Percentiles rank a stretch among this genome's conserved stretches.
Evolutionary conservation across 768 basidiomycete species (phyloP).

Genomic region (Tephrocybe sp.): DNA sequence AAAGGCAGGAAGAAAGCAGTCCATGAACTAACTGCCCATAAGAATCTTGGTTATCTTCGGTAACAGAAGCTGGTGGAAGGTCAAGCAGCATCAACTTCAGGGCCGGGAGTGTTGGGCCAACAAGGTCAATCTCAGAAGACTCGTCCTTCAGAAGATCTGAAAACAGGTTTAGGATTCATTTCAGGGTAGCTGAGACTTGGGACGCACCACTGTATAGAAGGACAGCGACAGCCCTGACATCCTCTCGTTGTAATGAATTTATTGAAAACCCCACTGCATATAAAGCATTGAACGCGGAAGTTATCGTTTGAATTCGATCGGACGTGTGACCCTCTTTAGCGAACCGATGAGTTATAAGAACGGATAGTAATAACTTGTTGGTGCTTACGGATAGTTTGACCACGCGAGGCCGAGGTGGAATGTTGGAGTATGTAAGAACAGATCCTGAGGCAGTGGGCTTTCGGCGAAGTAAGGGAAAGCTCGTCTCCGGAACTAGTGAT

Average conservation of each 20-base stretch:
- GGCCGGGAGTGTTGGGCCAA: slow-evolving; percentile 76
- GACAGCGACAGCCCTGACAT: slow-evolving; percentile 76
- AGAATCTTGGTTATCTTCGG: slow-evolving; percentile 45
- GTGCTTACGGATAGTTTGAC: slow-evolving; percentile 50
- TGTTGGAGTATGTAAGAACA: slow-evolving; percentile 80
- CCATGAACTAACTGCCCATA: slow-evolving; percentile 72
- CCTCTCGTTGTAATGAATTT: slow-evolving; percentile 59
- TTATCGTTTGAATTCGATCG: slow-evolving; percentile 67
- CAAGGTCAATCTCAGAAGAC: slow-evolving; percentile 72
- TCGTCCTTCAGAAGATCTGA: slow-evolving; percentile 87
- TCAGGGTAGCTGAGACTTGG: background rate
- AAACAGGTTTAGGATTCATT: background rate
- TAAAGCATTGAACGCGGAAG: slow-evolving; percentile 61
- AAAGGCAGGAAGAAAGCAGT: slow-evolving; percentile 79
- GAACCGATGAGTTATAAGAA: slow-evolving; percentile 7
- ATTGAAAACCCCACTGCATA: slow-evolving; percentile 57
- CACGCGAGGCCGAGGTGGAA: slow-evolving; percentile 56
- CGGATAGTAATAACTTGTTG: background rate
- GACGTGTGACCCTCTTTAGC: slow-evolving; percentile 47
- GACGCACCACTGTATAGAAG: slow-evolving; percentile 74
- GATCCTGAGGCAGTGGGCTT: slow-evolving; percentile 76
- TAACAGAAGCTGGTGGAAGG: slow-evolving; percentile 38
- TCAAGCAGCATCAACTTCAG: slow-evolving; percentile 78
- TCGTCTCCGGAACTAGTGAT: slow-evolving; percentile 29
- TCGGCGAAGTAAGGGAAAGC: slow-evolving; percentile 43